Evolutionary conservation across 2,329 filamentous ascomycete genomes (phyloP).

Genomic region (Rhinocladiella similis): DNA sequence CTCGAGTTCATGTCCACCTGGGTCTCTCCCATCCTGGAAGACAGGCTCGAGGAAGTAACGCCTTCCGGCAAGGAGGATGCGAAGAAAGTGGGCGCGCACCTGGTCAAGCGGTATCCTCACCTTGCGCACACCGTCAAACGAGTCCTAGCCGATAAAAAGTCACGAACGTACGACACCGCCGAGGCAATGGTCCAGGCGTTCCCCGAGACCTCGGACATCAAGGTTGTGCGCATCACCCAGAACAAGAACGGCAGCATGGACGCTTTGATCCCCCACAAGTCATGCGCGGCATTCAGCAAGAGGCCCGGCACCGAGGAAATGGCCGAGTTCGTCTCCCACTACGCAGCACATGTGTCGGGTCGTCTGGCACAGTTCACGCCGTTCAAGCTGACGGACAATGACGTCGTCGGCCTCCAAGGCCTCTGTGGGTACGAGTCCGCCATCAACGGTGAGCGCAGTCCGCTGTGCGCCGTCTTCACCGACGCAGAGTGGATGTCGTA

Average conservation of each 20-base stretch:
- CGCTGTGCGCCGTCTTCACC: slow-evolving; percentile 59
- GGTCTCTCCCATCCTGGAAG: slow-evolving; percentile 24
- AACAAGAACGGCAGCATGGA: slow-evolving; percentile 22
- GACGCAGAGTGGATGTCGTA: slow-evolving; percentile 56
- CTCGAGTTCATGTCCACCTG: slow-evolving; percentile 23
- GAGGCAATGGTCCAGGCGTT: slow-evolving; percentile 17
- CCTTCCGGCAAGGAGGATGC: slow-evolving; percentile 22
- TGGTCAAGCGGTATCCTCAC: slow-evolving; percentile 19
- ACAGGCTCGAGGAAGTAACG: slow-evolving; percentile 22
- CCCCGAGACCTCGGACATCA: slow-evolving; percentile 18
- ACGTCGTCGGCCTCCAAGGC: slow-evolving; percentile 63
- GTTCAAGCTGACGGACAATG: slow-evolving; percentile 54
- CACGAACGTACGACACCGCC: slow-evolving; percentile 23
- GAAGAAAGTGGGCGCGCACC: slow-evolving; percentile 19
- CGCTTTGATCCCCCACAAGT: slow-evolving; percentile 21
- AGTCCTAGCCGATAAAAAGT: slow-evolving; percentile 23
- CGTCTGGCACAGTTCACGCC: slow-evolving; percentile 19
- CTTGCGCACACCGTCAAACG: slow-evolving; percentile 15
- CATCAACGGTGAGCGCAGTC: slow-evolving; percentile 61
- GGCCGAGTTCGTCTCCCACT: slow-evolving; percentile 18
- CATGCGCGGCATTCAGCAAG: slow-evolving; percentile 22
- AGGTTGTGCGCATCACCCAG: slow-evolving; percentile 20
- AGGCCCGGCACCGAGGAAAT: slow-evolving; percentile 20
- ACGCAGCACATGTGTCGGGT: slow-evolving; percentile 8
- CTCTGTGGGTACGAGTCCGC: slow-evolving; percentile 72